Base-by-base conservation (phyloP, 2,329 filamentous ascomycete species). In the Penicillium hesseltinei region DNA sequence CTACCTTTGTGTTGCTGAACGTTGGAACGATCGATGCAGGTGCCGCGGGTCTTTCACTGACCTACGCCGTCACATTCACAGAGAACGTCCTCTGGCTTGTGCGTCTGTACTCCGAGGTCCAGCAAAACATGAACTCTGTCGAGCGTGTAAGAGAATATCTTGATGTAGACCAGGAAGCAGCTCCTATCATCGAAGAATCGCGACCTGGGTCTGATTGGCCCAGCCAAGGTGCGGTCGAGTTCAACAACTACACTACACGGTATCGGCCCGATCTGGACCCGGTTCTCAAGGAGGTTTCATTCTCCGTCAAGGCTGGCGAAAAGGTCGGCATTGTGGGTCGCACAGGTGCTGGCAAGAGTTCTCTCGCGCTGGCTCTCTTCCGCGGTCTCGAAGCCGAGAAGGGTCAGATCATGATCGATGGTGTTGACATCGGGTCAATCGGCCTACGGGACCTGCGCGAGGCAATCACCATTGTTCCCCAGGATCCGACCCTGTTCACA, bases 41-140 rank as follows among this genome's bases (percentile, higher is more conserved):
- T 62, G 90, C 92, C 48, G 94, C 93, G 33, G 94, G 94, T 79
- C 84, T 99, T 61, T 96, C 94, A 5, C 80, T 99, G 68, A 96
- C 91, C 50, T 99, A 99, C 69, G 94, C 94, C 17, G 91, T 99
- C 65, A 93, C 91, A 1, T 99, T 99, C 69, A 96, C 92, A 0
- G 94, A 99, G 74, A 97, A 96, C 64, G 89, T 99, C 7, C 79
- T 99, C 19, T 99, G 94, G 94, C 87, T 97, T 54, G 92, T 99
- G 31, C 88, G 94, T 46, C 82, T 97, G 15, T 99, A 99, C 73
- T 89, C 92, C 0, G 86, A 90, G 71, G 97, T 97, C 69, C 94
- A 99, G 77, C 94, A 99, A 76, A 97, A 97, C 77, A 97, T 99
- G 94, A 99, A 99, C 77, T 93, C 93, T 3, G 92, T 97, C 48